Evolutionary conservation across 2,329 filamentous ascomycete species (phyloP).

Genomic region (Xenosphaeropsis pyriputrescens): DNA sequence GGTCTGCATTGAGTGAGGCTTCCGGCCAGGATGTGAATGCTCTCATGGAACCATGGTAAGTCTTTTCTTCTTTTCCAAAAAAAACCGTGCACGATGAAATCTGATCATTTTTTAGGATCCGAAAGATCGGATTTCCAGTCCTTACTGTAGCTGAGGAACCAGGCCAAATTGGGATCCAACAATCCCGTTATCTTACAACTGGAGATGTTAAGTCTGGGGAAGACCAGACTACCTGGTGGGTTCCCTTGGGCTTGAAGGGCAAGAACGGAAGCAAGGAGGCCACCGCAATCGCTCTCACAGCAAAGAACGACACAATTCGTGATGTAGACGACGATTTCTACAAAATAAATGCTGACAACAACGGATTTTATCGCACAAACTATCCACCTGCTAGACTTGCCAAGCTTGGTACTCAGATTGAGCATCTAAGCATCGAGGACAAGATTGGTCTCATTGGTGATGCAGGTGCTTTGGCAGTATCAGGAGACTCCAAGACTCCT

Average conservation of each 20-base stretch:
- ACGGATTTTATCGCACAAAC: constrained; percentile 85
- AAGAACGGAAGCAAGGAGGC: constrained; percentile 49
- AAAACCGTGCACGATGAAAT: no score
- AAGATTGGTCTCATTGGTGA: constrained; percentile 89
- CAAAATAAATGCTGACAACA: constrained; percentile 82
- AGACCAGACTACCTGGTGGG: constrained; percentile 89
- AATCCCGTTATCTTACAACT: constrained; percentile 80
- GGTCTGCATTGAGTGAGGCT: constrained; percentile 74
- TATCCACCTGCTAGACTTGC: constrained; percentile 74
- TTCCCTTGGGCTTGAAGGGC: constrained; percentile 75
- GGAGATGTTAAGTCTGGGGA: constrained; percentile 87
- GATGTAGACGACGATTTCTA: constrained; percentile 73
- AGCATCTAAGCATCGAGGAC: constrained; percentile 68
- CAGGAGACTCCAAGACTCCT: constrained; percentile 70
- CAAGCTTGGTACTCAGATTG: constrained; percentile 64
- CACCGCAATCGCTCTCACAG: constrained; percentile 52
- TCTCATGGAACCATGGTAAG: constrained; percentile 76
- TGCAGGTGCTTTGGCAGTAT: constrained; percentile 75
- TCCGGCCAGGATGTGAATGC: constrained; percentile 74
- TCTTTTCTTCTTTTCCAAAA: no score
- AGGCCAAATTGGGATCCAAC: constrained; percentile 67
- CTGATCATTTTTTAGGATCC: constrained; percentile 31
- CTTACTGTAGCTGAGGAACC: constrained; percentile 74
- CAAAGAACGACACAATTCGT: constrained; percentile 62
- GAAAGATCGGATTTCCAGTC: constrained; percentile 88